Conservation (phyloP, 2,329 filamentous ascomycete species). For the Lecanicillium sp. region DNA sequence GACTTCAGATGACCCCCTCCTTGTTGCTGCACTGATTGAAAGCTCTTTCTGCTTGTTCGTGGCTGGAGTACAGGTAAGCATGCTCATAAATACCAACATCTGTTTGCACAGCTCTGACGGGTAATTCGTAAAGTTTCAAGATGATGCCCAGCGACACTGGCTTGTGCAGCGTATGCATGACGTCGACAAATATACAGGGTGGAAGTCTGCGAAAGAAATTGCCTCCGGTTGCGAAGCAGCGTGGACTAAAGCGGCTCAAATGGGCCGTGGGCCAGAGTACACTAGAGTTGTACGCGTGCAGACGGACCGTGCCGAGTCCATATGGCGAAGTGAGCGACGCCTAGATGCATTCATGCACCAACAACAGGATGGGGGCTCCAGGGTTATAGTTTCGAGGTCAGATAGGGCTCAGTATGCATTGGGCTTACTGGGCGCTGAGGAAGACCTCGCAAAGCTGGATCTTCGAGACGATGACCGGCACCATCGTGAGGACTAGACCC, state of each 20-base stretch:
- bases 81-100: neutral
- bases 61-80: conserved; percentile 63
- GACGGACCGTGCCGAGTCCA: conserved; percentile 19
- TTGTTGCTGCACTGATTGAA: conserved; percentile 78
- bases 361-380: conserved; percentile 29
- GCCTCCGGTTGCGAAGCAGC: conserved; percentile 75
- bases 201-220: conserved; percentile 75
- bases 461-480: conserved; percentile 31
- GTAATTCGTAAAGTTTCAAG: conserved; percentile 50
- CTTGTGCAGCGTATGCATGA: conserved; percentile 65
- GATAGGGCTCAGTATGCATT: conserved; percentile 67
- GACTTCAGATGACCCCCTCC: conserved; percentile 50
- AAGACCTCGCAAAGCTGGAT: conserved; percentile 59
- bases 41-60: conserved; percentile 78
- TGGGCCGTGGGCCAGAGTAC: conserved; percentile 60
- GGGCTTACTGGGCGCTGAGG: conserved; percentile 69
- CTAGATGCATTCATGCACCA: conserved; percentile 41
- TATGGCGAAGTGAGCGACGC: conserved; percentile 42
- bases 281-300: conserved; percentile 22
- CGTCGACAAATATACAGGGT: conserved; percentile 74
- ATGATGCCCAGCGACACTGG: conserved; percentile 67
- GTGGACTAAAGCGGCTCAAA: conserved; percentile 68
- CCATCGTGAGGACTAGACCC: too few species aligned
- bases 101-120: conserved; percentile 8
- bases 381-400: conserved; percentile 51